Percentiles rank a stretch among this genome's conserved stretches.
Conservation (phyloP, 768 basidiomycete genomes). For the Pleurotus cornucopiae region DNA sequence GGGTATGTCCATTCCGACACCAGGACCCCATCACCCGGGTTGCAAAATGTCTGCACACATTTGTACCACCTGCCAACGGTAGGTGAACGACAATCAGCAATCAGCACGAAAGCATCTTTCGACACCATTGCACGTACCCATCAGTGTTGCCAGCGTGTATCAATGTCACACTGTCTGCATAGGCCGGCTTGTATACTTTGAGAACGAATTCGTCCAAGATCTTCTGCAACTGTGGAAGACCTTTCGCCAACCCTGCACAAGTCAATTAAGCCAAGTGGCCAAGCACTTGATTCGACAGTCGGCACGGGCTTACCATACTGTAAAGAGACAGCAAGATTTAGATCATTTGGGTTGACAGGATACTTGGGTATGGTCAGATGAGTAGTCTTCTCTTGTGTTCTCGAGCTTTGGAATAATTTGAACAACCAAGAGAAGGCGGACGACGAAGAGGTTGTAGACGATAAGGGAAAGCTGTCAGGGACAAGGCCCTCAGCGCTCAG, state of each 20-base stretch:
- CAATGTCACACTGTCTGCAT: slow-evolving; percentile 54
- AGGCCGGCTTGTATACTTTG: slow-evolving; percentile 54
- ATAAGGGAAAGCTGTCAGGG: slow-evolving; percentile 44
- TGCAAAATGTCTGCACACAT: slow-evolving; percentile 54
- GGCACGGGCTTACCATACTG: slow-evolving; percentile 53
- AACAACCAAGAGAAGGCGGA: slow-evolving; percentile 49
- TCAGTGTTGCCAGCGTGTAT: slow-evolving; percentile 71
- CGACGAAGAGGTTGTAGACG: slow-evolving; percentile 8
- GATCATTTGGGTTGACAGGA: slow-evolving; percentile 32
- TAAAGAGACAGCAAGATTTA: slow-evolving; percentile 61
- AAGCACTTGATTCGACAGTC: neutral
- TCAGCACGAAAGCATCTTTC: neutral
- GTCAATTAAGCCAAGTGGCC: neutral
- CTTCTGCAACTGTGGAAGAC: slow-evolving; percentile 50
- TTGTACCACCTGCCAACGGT: slow-evolving; percentile 38
- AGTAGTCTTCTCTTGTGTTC: slow-evolving; percentile 33
- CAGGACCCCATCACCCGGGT: slow-evolving; percentile 58
- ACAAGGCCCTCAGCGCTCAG: slow-evolving; percentile 52
- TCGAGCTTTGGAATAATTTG: slow-evolving; percentile 40
- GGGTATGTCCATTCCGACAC: slow-evolving; percentile 78
- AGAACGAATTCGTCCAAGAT: slow-evolving; percentile 55
- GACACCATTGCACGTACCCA: slow-evolving; percentile 27
- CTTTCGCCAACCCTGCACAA: slow-evolving; percentile 35
- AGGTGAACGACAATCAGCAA: neutral
- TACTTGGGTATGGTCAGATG: slow-evolving; percentile 62